Evolutionary conservation across 2,329 filamentous ascomycete species (phyloP).

Genomic region (Aureobasidium sp.): DNA sequence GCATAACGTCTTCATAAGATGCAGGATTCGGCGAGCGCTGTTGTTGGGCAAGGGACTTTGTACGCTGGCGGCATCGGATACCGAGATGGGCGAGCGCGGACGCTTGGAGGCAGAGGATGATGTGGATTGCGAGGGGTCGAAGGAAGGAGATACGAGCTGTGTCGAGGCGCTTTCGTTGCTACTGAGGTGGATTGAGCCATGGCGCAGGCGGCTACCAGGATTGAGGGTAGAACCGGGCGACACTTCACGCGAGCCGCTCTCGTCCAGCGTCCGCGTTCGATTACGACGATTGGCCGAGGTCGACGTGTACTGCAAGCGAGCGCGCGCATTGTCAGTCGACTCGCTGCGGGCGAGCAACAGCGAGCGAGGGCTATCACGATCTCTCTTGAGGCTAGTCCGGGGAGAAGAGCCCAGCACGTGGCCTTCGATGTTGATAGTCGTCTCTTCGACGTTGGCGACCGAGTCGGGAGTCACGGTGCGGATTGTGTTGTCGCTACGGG

Average conservation of each 20-base stretch:
- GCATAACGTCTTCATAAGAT: conserved; percentile 69
- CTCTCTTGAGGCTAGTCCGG: conserved; percentile 10
- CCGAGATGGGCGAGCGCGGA: conserved; percentile 24
- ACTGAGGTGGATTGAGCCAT: conserved; percentile 11
- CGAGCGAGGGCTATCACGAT: conserved; percentile 11
- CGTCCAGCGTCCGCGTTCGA: conserved; percentile 8
- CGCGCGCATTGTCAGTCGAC: conserved; percentile 4
- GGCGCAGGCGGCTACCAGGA: conserved; percentile 2
- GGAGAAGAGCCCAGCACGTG: conserved; percentile 13
- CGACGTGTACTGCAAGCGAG: not conserved
- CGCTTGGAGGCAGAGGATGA: conserved; percentile 21
- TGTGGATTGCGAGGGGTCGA: conserved; percentile 9
- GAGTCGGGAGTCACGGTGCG: conserved; percentile 61
- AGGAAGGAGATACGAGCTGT: not conserved
- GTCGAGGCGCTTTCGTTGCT: not conserved
- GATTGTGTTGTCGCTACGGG: conserved; percentile 37
- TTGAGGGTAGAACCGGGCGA: not conserved
- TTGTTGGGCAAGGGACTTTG: conserved; percentile 34
- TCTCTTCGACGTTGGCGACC: conserved; percentile 9
- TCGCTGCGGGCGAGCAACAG: conserved; percentile 9
- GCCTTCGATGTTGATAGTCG: conserved; percentile 4
- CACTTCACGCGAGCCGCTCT: not conserved
- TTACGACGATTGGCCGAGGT: conserved; percentile 4
- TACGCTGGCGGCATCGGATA: conserved; percentile 23
- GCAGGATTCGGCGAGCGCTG: conserved; percentile 64